phyloP scores from a whole-genome alignment of 306 rosid species.

The Fragaria ananassa region DNA sequence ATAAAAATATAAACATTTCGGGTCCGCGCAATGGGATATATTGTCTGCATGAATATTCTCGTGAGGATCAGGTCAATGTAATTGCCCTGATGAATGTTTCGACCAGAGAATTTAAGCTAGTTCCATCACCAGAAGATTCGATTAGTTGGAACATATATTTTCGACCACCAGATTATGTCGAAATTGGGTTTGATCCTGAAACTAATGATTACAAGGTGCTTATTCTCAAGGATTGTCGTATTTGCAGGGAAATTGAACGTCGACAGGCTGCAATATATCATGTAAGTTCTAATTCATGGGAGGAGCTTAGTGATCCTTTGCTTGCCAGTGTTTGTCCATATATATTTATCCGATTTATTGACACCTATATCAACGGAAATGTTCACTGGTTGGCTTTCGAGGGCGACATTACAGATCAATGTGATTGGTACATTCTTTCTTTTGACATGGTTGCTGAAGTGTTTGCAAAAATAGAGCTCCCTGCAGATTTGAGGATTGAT shows the following conservation, averaged over 20 bases:
- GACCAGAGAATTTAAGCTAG: neutral
- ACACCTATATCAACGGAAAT: neutral
- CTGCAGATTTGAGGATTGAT: neutral
- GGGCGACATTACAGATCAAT: no score
- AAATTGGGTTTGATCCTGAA: neutral
- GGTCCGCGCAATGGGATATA: constrained; percentile 1
- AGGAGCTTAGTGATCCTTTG: neutral
- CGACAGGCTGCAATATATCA: neutral
- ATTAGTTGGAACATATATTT: neutral
- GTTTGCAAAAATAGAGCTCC: neutral
- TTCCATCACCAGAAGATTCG: neutral
- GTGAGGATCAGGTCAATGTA: neutral
- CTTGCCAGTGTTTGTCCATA: neutral
- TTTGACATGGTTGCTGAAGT: neutral
- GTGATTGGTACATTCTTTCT: neutral
- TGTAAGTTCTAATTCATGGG: neutral
- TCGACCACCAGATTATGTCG: neutral
- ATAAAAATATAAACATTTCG: neutral
- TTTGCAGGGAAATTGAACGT: neutral
- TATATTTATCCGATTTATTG: neutral
- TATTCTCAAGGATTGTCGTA: neutral
- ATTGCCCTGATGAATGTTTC: neutral
- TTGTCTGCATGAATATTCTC: neutral
- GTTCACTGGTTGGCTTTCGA: neutral
- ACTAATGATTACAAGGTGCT: neutral